A percentile compares a stretch with the other conserved stretches of the same genome.
These are phyloP conservation scores for Colletotrichum viniferum DNA, from an alignment of 2,329 filamentous ascomycete species.

Conservation along the genomic window DNA sequence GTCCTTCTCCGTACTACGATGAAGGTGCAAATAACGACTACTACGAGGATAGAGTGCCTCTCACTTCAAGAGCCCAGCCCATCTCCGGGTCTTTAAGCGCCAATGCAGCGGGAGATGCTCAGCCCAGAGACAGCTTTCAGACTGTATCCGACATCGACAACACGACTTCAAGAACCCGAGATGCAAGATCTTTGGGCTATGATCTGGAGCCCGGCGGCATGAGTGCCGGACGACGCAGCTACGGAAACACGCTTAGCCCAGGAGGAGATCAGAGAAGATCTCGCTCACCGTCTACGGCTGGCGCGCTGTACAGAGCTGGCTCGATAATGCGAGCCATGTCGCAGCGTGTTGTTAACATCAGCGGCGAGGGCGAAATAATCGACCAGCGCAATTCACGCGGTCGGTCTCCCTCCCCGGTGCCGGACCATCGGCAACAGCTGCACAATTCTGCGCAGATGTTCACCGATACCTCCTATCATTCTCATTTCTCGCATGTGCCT, in stretches of 20 bases:
- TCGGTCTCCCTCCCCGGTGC: constrained; percentile 62
- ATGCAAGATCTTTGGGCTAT: constrained; percentile 58
- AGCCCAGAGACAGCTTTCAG: constrained; percentile 60
- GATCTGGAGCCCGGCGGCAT: constrained; percentile 62
- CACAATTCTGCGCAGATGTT: constrained; percentile 34
- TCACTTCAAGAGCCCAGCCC: constrained; percentile 60
- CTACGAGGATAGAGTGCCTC: constrained; percentile 61
- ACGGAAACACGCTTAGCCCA: constrained; percentile 61
- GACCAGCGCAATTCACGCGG: constrained; percentile 71
- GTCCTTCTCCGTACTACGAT: constrained; percentile 37
- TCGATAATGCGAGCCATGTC: constrained; percentile 88
- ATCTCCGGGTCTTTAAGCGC: constrained; percentile 55
- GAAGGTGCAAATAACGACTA: constrained; percentile 42
- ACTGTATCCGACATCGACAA: constrained; percentile 61
- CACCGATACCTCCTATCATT: constrained; percentile 55
- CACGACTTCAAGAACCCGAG: constrained; percentile 53
- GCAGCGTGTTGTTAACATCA: constrained; percentile 96
- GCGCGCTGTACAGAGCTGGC: constrained; percentile 70
- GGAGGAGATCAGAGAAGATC: constrained; percentile 56
- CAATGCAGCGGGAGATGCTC: constrained; percentile 39
- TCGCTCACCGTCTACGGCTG: constrained; percentile 65
- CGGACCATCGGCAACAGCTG: constrained; percentile 53
- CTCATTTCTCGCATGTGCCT: constrained; percentile 48
- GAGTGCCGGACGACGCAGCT: constrained; percentile 55
- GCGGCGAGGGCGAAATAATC: constrained; percentile 85